Conservation (phyloP, 768 basidiomycete species). For the Hebeloma cylindrosporum region DNA sequence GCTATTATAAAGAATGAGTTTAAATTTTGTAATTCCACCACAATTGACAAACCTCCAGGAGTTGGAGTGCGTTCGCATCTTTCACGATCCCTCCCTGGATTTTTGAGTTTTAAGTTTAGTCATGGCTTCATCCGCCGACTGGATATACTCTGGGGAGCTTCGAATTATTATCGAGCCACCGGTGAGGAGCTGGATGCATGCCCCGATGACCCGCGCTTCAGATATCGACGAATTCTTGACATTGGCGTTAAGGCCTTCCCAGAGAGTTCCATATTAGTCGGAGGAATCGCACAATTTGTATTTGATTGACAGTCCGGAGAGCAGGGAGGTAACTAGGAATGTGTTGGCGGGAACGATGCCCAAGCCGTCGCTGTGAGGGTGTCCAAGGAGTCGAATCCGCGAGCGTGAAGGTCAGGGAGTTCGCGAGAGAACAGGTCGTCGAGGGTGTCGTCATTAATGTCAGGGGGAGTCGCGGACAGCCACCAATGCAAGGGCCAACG, state of each 20-base stretch:
- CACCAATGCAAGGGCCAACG: conserved; percentile 10
- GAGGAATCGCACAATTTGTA: not conserved
- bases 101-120: conserved; percentile 16
- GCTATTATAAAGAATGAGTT: conserved; percentile 6
- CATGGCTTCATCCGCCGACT: conserved; percentile 7
- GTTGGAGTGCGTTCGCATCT: conserved; percentile 7
- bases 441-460: conserved; percentile 6
- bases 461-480: conserved; percentile 3
- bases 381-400: conserved; percentile 2
- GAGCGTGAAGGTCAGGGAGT: conserved; percentile 6
- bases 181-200: conserved; percentile 17
- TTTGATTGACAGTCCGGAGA: conserved; percentile 18
- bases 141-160: conserved; percentile 4
- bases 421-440: not conserved
- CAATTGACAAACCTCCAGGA: conserved; percentile 12
- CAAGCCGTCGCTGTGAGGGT: not conserved
- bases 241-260: conserved; percentile 2
- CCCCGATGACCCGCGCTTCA: conserved; percentile 12
- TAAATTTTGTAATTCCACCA: not conserved
- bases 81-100: conserved; percentile 7
- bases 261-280: conserved; percentile 1
- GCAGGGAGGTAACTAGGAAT: conserved; percentile 12
- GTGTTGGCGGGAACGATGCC: conserved; percentile 10
- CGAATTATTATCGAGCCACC: conserved; percentile 6
- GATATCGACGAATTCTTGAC: conserved; percentile 3